Base-by-base conservation (phyloP, 345 rosid species). In the Leavenworthia alabamica region DNA sequence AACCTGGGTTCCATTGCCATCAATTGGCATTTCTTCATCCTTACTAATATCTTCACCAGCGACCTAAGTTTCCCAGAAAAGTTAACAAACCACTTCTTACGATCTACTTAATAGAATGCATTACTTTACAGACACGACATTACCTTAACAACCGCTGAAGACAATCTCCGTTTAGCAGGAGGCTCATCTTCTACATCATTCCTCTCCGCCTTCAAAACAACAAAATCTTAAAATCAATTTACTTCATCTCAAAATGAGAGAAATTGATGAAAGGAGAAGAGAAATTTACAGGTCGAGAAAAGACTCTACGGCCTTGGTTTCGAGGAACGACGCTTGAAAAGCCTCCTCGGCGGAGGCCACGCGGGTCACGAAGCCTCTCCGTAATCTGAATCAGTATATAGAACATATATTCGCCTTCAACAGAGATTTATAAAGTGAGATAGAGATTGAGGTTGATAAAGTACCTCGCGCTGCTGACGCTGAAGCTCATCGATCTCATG, bases 121-220 rank as follows among this genome's bases (percentile, higher is more conserved):
- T 16, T 52, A 33, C n/a, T 50, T 68, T 68, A 42, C 13, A 0
- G 47, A 14, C 43, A 29, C 29, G 14, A 22, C 45, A 47, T 52
- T 56, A 89, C 99, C 99, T 87, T 93, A 51, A 87, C 92, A 74
- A 89, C 95, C 10, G 96, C 95, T 13, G 99, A 93, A 51, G 78
- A 77, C 57, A 93, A 90, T 36, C 99, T 78, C 63, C 90, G 73
- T 76, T 93, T 93, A 1, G 92, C 83, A 13, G 87, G 96, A 59
- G 87, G 97, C 68, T 89, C 95, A 67, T 87, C 96, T 67, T 83
- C 96, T 11, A 31, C 63, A 6, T 84, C 83, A 49, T 60, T 73
- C 63, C 90, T 83, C 26, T 87, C 95, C 53, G 86, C 97, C 97
- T 89, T 75, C 33, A 72, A 1, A 58, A 62, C n/a, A 45, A 31